phyloP scores from a whole-genome alignment of 2,329 filamentous ascomycete species.

The Fusarium sp. region DNA sequence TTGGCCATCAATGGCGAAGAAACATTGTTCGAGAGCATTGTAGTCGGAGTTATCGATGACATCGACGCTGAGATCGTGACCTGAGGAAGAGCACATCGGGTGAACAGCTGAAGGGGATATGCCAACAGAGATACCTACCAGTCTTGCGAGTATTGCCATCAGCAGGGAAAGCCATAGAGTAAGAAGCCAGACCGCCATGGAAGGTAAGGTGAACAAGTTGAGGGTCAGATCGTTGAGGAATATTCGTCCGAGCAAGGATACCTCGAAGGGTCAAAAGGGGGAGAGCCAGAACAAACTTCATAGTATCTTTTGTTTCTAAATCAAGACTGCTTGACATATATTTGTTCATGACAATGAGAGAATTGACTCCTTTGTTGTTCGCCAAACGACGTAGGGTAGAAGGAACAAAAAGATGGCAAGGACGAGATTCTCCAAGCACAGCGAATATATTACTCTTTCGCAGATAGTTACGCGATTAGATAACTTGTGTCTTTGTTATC shows the following conservation, averaged over 20 bases:
- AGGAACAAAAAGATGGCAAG: background rate
- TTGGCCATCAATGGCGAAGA: background rate
- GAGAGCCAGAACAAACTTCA: background rate
- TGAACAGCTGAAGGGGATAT: background rate
- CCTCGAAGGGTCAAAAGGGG: no score
- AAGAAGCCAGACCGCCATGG: background rate
- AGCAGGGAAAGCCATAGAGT: background rate
- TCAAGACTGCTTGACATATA: background rate
- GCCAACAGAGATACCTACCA: background rate
- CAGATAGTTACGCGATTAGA: background rate
- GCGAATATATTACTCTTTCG: background rate
- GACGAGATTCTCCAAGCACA: background rate
- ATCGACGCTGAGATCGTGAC: background rate
- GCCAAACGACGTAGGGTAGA: background rate
- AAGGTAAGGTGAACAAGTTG: background rate
- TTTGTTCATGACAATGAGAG: background rate
- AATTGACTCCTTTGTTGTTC: background rate
- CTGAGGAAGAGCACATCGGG: background rate
- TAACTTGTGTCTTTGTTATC: no score
- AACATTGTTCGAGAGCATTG: background rate
- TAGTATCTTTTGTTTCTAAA: background rate
- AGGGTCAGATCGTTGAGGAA: background rate
- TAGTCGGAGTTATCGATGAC: background rate
- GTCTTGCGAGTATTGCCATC: background rate
- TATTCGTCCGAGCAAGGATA: background rate